Conservation (phyloP, 1,284 basidiomycete species). For the Ustilago vetiveriae region DNA sequence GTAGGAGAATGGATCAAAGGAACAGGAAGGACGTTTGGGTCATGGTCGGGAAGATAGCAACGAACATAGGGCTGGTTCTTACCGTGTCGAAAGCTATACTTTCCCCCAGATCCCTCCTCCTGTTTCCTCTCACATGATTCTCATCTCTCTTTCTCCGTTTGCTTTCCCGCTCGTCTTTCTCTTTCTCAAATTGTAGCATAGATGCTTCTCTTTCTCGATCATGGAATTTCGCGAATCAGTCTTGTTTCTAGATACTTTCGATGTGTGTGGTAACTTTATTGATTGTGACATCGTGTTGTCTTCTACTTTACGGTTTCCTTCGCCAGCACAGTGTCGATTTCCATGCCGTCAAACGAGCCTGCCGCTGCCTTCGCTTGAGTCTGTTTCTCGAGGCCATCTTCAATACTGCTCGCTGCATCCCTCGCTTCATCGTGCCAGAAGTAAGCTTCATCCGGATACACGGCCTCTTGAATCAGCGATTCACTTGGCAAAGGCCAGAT, state of each 20-base stretch:
- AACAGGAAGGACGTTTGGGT: no score
- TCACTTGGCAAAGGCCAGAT: constrained; percentile 22
- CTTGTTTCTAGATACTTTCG: no score
- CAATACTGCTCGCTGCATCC: background rate
- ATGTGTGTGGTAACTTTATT: no score
- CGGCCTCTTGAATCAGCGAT: constrained; percentile 18
- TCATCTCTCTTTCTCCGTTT: background rate
- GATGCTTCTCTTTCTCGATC: background rate
- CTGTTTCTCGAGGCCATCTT: constrained; percentile 3
- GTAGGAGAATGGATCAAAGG: no score
- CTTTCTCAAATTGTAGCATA: constrained; percentile 9
- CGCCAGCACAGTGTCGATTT: constrained; percentile 9
- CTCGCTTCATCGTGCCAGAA: constrained; percentile 13
- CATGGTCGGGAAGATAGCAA: constrained; percentile 18
- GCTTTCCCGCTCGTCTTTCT: no score
- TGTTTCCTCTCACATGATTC: constrained; percentile 6
- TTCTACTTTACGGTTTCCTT: constrained; percentile 7
- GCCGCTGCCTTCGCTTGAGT: background rate
- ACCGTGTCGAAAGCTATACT: no score
- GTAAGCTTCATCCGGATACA: constrained; percentile 28
- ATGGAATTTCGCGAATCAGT: background rate
- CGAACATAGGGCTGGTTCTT: constrained; percentile 3
- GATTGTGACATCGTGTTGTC: background rate
- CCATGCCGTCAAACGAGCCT: constrained; percentile 17
- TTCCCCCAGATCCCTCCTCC: constrained; percentile 17